Evolutionary conservation across 345 rosid species (phyloP).

Genomic region (Hirschfeldia incana): DNA sequence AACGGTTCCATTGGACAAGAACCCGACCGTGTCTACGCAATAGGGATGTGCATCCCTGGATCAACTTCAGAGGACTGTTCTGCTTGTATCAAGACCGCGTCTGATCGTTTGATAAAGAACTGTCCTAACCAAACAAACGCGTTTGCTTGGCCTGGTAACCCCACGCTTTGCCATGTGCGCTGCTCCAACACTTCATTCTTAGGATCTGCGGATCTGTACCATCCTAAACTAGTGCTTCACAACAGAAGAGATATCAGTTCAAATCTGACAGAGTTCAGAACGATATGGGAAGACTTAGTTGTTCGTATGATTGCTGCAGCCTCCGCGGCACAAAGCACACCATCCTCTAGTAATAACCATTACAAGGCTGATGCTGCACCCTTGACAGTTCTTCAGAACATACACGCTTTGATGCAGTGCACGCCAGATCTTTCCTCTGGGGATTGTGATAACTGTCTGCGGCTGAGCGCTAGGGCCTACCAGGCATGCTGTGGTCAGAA

Average conservation of each 20-base stretch:
- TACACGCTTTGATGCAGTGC: constrained; percentile 25
- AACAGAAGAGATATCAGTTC: background rate
- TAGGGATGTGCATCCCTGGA: constrained; percentile 38
- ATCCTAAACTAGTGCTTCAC: accelerated
- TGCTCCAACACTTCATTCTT: constrained; percentile 41
- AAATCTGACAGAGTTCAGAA: background rate
- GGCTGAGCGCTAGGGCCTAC: background rate
- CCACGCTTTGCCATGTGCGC: constrained; percentile 39
- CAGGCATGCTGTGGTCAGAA: constrained; percentile 5
- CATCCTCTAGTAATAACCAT: background rate
- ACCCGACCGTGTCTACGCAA: constrained; percentile 23
- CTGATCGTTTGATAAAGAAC: background rate
- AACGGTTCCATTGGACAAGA: constrained; percentile 28
- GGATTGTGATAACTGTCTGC: constrained; percentile 20
- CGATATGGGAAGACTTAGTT: background rate
- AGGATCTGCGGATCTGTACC: background rate
- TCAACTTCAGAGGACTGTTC: constrained; percentile 18
- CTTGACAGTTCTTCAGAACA: background rate
- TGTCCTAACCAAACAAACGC: constrained; percentile 37
- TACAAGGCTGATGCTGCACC: background rate
- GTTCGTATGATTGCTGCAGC: background rate
- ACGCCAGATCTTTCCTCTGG: constrained; percentile 9
- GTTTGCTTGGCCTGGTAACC: constrained; percentile 26
- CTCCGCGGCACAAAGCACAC: background rate
- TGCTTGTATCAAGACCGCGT: constrained; percentile 18